These are phyloP conservation scores for Breviolum minutum DNA, from an alignment of 73 alveolate species.

Conservation along the genomic window DNA sequence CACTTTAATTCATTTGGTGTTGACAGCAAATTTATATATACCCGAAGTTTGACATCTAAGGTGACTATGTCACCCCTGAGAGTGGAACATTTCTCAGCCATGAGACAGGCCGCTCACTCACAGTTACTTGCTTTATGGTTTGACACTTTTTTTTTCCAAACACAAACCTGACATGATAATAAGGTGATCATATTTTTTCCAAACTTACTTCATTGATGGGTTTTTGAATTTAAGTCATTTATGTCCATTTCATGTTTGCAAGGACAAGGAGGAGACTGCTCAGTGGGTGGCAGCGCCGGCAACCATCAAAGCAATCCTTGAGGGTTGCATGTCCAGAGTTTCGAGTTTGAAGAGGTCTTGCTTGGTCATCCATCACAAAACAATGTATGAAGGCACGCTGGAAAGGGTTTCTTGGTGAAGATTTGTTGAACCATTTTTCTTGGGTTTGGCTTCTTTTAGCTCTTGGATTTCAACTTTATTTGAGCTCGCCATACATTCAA, in stretches of 20 bases:
- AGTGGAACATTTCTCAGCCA: neutral
- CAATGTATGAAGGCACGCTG: conserved; percentile 13
- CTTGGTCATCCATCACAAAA: neutral
- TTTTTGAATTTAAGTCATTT: neutral
- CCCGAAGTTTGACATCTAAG: neutral
- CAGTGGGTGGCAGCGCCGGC: conserved; percentile 31
- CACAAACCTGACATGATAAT: too few species aligned
- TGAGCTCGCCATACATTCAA: neutral
- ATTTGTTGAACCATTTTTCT: neutral
- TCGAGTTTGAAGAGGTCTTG: neutral
- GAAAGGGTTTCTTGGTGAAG: neutral
- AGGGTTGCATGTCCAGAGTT: conserved; percentile 1
- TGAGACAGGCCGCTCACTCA: neutral
- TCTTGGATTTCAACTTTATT: neutral
- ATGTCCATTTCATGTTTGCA: neutral
- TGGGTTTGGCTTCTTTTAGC: neutral
- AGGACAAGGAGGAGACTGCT: conserved; percentile 55
- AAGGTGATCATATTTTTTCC: too few species aligned
- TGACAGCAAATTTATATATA: neutral
- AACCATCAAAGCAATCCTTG: neutral
- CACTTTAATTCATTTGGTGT: neutral
- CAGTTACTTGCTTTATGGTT: neutral
- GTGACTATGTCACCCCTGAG: neutral
- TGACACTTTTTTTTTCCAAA: neutral
- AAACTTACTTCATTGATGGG: too few species aligned